Evolutionary conservation across 805 yeast genomes (phyloP).

Genomic region (Maudiozyma turicensis): DNA sequence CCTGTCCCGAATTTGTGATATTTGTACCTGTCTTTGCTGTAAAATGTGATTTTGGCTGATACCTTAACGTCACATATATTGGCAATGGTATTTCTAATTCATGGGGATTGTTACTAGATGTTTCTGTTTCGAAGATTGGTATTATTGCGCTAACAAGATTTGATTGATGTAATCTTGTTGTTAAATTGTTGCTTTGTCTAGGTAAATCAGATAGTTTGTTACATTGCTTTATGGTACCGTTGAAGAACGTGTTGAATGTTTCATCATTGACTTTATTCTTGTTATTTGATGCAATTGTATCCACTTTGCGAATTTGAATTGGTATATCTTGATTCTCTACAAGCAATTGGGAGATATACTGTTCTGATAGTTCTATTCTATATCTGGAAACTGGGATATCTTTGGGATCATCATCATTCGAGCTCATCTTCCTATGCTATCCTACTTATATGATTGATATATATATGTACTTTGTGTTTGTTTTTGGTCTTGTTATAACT

Average conservation of each 20-base stretch:
- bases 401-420: neutral
- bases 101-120: neutral
- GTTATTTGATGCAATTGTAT: slow-evolving; percentile 6
- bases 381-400: neutral
- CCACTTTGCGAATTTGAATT: slow-evolving; percentile 17
- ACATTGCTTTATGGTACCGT: slow-evolving; percentile 22
- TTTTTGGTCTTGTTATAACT: neutral
- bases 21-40: slow-evolving; percentile 89
- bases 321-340: slow-evolving; percentile 17
- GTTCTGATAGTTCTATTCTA: slow-evolving; percentile 3
- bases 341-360: slow-evolving; percentile 5
- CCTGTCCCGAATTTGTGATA: slow-evolving; percentile 86
- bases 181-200: slow-evolving; percentile 19
- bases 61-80: slow-evolving; percentile 3
- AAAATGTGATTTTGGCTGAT: slow-evolving; percentile 33
- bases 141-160: slow-evolving; percentile 5
- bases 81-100: neutral
- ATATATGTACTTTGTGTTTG: neutral
- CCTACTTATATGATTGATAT: too few species aligned
- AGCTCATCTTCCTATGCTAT: too few species aligned
- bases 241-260: slow-evolving; percentile 19
- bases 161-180: slow-evolving; percentile 18
- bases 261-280: slow-evolving; percentile 13
- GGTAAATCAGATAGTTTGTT: slow-evolving; percentile 19
- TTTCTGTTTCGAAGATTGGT: slow-evolving; percentile 3